Percentiles rank a stretch among this genome's conserved stretches.
Conservation (phyloP, 2,329 filamentous ascomycete genomes). For the Xylaria sp. region DNA sequence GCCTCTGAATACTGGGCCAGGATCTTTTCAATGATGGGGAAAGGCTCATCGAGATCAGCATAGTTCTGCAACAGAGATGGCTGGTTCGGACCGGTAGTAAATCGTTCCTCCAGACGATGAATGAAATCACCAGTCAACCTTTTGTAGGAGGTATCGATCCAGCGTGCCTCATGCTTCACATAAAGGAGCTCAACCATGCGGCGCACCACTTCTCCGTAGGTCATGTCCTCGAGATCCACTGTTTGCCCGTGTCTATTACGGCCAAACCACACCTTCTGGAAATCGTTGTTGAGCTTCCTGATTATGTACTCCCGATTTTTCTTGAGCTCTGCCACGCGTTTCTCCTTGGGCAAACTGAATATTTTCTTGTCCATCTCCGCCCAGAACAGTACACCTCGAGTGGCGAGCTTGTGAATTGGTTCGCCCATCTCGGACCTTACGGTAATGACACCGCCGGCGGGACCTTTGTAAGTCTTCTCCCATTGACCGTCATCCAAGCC, state of each 20-base stretch:
- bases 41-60: constrained; percentile 86
- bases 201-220: constrained; percentile 86
- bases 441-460: constrained; percentile 93
- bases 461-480: constrained; percentile 93
- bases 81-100: constrained; percentile 77
- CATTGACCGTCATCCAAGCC: constrained; percentile 85
- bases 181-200: constrained; percentile 92
- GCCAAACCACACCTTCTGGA: constrained; percentile 97
- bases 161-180: constrained; percentile 88
- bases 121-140: constrained; percentile 94
- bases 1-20: constrained; percentile 86
- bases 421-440: constrained; percentile 99
- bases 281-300: constrained; percentile 94
- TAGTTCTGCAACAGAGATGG: constrained; percentile 90
- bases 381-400: constrained; percentile 96
- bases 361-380: constrained; percentile 99
- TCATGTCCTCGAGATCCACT: constrained; percentile 95
- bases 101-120: constrained; percentile 95
- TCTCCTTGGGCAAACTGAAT: constrained; percentile 94
- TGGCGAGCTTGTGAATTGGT: constrained; percentile 98
- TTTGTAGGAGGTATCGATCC: constrained; percentile 88
- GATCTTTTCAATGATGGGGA: constrained; percentile 79
- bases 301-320: constrained; percentile 93
- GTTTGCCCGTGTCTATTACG: constrained; percentile 82
- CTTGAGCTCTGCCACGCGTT: constrained; percentile 86